Evolutionary conservation across 2,329 filamentous ascomycete genomes (phyloP), one percentile per base, ranked within the genome.

Genomic region (Colletotrichum acutatum): DNA sequence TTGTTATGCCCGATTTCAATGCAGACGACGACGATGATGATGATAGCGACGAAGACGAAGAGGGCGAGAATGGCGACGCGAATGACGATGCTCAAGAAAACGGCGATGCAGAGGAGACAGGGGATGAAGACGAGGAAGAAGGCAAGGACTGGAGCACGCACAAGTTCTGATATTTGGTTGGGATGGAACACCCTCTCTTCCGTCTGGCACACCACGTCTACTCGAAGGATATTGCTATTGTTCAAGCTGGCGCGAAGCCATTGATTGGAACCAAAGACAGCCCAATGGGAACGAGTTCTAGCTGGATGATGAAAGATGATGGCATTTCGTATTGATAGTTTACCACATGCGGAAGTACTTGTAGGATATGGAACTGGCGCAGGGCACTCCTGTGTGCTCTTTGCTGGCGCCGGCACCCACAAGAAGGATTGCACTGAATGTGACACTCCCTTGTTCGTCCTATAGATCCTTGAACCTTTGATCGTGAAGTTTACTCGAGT

Each of bases 1-100:
- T 93, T 56, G 91, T 94, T 71, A 93, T 93, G 92, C 93, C 93
- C 3, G 93, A 95, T 78, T 86, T 86, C 2, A 80, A 79, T 14
- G 53, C 80, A 5, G 87, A 84, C 7, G 86, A 86, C 16, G 84
- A 86, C 16, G 84, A 84, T 12, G 83, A 84, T 12, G 83, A 84
- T 16, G 79, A 79, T 9, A 80, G 80, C 12, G 83, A 82, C 5
- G 82, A 42, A 19, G 37, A 82, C 0, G 83, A 81, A 0, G 80
- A 52, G 7, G 56, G 22, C 16, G 64, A 28, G 7, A 63, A 57
- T 28, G 61, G 26, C 12, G 42, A 74, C n/a, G 76, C 75, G 9
- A 60, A 65, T 16, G 77, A 59, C 0, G 75, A 75, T 14, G 75
- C 74, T 1, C 72, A 74, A 22, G 65, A 19, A 22, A 53, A 64